phyloP scores from a whole-genome alignment of 805 yeast species.

The Wickerhamomyces pijperi region DNA sequence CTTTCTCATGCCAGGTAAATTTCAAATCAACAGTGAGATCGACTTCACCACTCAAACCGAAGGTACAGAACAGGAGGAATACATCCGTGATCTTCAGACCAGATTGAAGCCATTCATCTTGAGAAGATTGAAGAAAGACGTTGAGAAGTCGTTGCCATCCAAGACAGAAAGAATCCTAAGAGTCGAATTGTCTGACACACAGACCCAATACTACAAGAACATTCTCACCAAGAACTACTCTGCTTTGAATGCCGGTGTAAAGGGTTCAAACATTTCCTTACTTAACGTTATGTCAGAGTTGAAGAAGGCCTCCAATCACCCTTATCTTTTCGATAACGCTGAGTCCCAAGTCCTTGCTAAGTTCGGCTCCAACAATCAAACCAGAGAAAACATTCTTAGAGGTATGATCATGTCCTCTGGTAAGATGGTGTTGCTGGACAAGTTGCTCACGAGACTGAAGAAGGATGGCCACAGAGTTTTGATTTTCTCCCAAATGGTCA shows the following conservation, averaged over 20 bases:
- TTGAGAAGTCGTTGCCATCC: slow-evolving; percentile 91
- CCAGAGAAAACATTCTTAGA: slow-evolving; percentile 72
- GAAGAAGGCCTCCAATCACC: slow-evolving; percentile 95
- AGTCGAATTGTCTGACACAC: slow-evolving; percentile 90
- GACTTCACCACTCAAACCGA: slow-evolving; percentile 54
- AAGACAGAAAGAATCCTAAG: slow-evolving; percentile 91
- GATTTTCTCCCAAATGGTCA: slow-evolving; percentile 94
- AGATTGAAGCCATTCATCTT: slow-evolving; percentile 86
- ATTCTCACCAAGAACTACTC: slow-evolving; percentile 85
- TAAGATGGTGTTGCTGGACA: slow-evolving; percentile 92
- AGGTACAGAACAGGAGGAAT: slow-evolving; percentile 67
- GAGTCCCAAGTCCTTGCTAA: slow-evolving; percentile 71
- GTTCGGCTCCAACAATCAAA: slow-evolving; percentile 36
- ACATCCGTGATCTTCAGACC: slow-evolving; percentile 75
- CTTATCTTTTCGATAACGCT: slow-evolving; percentile 87
- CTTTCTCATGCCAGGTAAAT: slow-evolving; percentile 92
- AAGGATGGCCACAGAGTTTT: slow-evolving; percentile 95
- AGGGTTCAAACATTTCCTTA: slow-evolving; percentile 70
- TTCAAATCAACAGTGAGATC: slow-evolving; percentile 85
- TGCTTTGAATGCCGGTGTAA: slow-evolving; percentile 79
- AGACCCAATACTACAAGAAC: slow-evolving; percentile 90
- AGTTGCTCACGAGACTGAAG: slow-evolving; percentile 68
- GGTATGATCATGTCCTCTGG: slow-evolving; percentile 98
- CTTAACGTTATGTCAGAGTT: slow-evolving; percentile 90
- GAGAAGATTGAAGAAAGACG: slow-evolving; percentile 92